Percentiles rank a stretch among this genome's conserved stretches.
Evolutionary conservation across 208 protist genomes (phyloP).

Genomic region (Ichthyophonus hoferi): DNA sequence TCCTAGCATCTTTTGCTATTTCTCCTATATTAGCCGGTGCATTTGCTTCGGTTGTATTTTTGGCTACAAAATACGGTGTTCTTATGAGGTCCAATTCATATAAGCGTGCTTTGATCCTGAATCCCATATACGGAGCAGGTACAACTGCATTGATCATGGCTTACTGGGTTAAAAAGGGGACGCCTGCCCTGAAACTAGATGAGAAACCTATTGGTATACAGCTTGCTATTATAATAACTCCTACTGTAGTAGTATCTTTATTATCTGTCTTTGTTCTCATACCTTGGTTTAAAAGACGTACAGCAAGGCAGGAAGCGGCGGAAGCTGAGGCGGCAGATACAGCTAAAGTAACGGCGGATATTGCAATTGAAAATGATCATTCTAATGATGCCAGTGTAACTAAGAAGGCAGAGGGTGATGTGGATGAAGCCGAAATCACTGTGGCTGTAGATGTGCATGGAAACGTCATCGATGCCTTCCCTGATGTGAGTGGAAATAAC

Average conservation of each 20-base stretch:
- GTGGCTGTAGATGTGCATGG: too few species aligned
- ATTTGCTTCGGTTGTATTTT: constrained; percentile 30
- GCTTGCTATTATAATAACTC: not conserved
- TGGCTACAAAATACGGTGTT: constrained; percentile 26
- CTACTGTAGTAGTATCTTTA: not conserved
- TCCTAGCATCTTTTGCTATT: constrained; percentile 41
- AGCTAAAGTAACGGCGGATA: too few species aligned
- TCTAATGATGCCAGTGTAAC: too few species aligned
- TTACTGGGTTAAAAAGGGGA: constrained; percentile 36
- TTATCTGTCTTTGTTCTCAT: not conserved
- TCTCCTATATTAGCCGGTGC: constrained; percentile 45
- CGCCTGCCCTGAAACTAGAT: constrained; percentile 29
- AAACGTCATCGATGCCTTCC: too few species aligned
- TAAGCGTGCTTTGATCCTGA: not conserved
- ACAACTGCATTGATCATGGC: constrained; percentile 31
- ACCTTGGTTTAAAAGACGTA: not conserved
- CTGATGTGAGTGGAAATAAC: too few species aligned
- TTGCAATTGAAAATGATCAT: too few species aligned
- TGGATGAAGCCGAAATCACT: too few species aligned
- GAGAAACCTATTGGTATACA: not conserved
- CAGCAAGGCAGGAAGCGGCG: too few species aligned
- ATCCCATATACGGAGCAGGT: constrained; percentile 9
- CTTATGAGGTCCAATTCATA: constrained; percentile 3
- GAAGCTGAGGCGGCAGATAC: too few species aligned
- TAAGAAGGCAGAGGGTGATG: too few species aligned